phyloP scores from a whole-genome alignment of 371 early-diverging fungal species.

The Cokeromyces recurvatus region DNA sequence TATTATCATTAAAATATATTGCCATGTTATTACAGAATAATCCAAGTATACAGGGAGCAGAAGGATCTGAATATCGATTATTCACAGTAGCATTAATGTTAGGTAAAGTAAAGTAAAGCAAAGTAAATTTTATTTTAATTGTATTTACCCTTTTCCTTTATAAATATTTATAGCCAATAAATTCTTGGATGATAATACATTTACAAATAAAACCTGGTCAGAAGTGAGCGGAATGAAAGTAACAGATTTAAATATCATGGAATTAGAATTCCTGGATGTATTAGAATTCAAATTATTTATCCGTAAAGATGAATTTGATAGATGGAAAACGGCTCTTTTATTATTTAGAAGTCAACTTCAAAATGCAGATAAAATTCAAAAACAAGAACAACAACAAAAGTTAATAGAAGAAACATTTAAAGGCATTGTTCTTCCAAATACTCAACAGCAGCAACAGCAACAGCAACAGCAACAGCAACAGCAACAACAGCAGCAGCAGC shows the following conservation, averaged over 20 bases:
- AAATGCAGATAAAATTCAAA: constrained; percentile 27
- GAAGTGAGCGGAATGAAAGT: constrained; percentile 65
- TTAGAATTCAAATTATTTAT: constrained; percentile 58
- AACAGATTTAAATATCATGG: constrained; percentile 65
- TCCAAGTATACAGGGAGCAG: constrained; percentile 60
- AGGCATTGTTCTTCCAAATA: constrained; percentile 29
- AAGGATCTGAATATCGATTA: constrained; percentile 73
- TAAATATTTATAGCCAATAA: constrained; percentile 58
- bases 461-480: constrained; percentile 32
- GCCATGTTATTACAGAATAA: constrained; percentile 57
- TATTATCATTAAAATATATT: constrained; percentile 59
- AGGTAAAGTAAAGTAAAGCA: constrained; percentile 17
- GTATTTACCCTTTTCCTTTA: not conserved
- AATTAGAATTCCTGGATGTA: constrained; percentile 63
- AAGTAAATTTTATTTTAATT: not conserved
- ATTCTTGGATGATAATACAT: constrained; percentile 66
- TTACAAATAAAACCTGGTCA: constrained; percentile 70
- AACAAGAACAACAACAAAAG: constrained; percentile 38
- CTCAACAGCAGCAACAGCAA: constrained; percentile 5
- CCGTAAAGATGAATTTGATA: constrained; percentile 50
- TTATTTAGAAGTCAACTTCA: constrained; percentile 33
- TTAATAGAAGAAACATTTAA: constrained; percentile 38
- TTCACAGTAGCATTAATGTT: constrained; percentile 77
- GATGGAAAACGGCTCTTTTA: constrained; percentile 35
- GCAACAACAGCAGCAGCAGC: constrained; percentile 22